A percentile compares a stretch with the other conserved stretches of the same genome.
Conservation (phyloP, 768 basidiomycete species). For the Mycena latifolia region DNA sequence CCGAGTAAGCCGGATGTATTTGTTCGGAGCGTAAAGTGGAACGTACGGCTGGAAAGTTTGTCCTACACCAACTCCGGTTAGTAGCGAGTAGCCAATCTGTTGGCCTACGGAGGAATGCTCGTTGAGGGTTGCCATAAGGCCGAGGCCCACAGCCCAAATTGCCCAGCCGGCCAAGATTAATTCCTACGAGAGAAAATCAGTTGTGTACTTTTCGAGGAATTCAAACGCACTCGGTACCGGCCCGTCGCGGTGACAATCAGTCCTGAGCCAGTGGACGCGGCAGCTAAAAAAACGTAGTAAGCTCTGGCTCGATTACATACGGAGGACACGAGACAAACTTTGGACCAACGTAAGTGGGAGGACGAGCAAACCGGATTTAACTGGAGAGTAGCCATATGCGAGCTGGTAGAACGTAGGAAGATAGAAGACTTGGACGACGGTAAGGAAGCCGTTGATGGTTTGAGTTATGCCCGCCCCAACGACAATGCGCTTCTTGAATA, state of each 20-base stretch:
- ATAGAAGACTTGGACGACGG: constrained; percentile 66
- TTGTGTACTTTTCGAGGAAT: background rate
- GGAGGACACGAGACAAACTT: too few relatives aligned
- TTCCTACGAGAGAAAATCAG: constrained; percentile 26
- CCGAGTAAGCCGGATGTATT: too few relatives aligned
- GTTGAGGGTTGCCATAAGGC: constrained; percentile 36
- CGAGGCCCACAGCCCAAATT: constrained; percentile 39
- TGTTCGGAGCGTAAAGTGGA: background rate
- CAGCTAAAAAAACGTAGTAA: constrained; percentile 23
- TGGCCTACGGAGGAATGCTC: constrained; percentile 33
- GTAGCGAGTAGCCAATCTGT: constrained; percentile 37
- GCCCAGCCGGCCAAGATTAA: constrained; percentile 39
- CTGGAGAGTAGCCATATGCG: constrained; percentile 65
- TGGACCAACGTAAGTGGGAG: constrained; percentile 68
- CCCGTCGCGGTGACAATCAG: constrained; percentile 63
- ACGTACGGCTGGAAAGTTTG: constrained; percentile 39
- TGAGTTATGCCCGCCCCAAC: constrained; percentile 64
- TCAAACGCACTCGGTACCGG: constrained; percentile 53
- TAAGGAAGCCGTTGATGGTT: constrained; percentile 60
- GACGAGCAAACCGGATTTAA: constrained; percentile 65
- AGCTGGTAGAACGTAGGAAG: constrained; percentile 72
- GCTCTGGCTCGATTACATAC: too few relatives aligned
- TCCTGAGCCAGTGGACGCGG: constrained; percentile 48
- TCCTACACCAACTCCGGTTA: constrained; percentile 40
- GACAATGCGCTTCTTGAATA: constrained; percentile 64